Evolutionary conservation across 2,329 filamentous ascomycete genomes (phyloP).

Genomic region (Basipetospora chlamydospora): DNA sequence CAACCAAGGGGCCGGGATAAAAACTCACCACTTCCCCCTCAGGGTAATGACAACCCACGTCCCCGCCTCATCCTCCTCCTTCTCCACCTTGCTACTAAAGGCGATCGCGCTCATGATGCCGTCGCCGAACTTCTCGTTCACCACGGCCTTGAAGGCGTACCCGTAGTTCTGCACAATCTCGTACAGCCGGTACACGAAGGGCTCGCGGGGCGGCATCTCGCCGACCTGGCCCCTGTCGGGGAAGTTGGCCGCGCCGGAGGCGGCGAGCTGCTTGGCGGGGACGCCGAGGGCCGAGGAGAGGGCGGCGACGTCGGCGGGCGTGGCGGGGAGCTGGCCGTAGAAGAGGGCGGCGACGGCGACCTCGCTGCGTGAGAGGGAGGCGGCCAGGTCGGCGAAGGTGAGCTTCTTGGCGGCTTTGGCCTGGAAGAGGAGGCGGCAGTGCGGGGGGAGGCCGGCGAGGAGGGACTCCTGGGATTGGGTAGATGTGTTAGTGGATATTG

Average conservation of each 20-base stretch:
- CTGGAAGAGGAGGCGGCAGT: slow-evolving; percentile 60
- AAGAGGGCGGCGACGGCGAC: slow-evolving; percentile 79
- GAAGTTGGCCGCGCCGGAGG: slow-evolving; percentile 49
- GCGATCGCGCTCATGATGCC: slow-evolving; percentile 96
- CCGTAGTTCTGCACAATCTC: slow-evolving; percentile 97
- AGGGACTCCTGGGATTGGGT: neutral
- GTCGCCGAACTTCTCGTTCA: slow-evolving; percentile 91
- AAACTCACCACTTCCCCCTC: slow-evolving; percentile 64
- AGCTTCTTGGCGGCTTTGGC: slow-evolving; percentile 65
- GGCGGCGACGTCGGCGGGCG: slow-evolving; percentile 49
- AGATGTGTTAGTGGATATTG: neutral
- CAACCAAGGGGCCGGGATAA: no score
- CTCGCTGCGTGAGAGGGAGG: slow-evolving; percentile 61
- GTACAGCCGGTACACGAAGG: slow-evolving; percentile 67
- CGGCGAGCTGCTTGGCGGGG: slow-evolving; percentile 37
- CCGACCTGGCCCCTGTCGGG: slow-evolving; percentile 63
- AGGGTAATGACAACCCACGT: slow-evolving; percentile 77
- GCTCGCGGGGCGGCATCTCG: slow-evolving; percentile 19
- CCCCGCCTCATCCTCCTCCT: slow-evolving; percentile 77
- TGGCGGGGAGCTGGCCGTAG: slow-evolving; percentile 72
- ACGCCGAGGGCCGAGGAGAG: slow-evolving; percentile 53
- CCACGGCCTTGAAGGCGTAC: slow-evolving; percentile 84
- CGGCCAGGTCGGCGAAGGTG: slow-evolving; percentile 65
- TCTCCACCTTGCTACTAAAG: slow-evolving; percentile 83
- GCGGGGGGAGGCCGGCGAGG: slow-evolving; percentile 40